phyloP scores from a whole-genome alignment of 2,329 filamentous ascomycete species.

The Lasiodiplodia hormozganensis region DNA sequence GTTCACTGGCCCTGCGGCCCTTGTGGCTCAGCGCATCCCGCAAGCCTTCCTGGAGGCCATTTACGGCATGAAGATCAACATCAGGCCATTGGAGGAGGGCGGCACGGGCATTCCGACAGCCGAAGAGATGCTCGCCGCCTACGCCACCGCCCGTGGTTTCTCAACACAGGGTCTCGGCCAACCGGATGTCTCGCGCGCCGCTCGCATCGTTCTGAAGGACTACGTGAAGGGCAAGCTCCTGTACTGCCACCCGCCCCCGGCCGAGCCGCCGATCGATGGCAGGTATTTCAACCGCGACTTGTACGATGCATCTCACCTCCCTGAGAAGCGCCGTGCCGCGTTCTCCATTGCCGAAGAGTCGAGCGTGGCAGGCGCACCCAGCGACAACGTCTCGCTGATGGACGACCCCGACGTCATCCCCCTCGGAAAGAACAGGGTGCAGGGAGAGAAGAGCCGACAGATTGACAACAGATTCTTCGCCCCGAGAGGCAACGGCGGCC shows the following conservation, averaged over 20 bases:
- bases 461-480: conserved; percentile 93
- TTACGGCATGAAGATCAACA: conserved; percentile 90
- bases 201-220: conserved; percentile 90
- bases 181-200: conserved; percentile 91
- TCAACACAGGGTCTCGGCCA: conserved; percentile 87
- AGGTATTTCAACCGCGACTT: conserved; percentile 86
- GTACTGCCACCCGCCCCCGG: conserved; percentile 86
- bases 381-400: conserved; percentile 50
- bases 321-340: conserved; percentile 76
- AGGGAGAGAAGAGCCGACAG: conserved; percentile 75
- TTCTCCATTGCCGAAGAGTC: conserved; percentile 57
- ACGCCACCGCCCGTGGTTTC: conserved; percentile 89
- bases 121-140: conserved; percentile 83
- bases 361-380: conserved; percentile 47
- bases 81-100: conserved; percentile 84
- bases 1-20: conserved; percentile 82
- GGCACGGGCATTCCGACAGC: conserved; percentile 87
- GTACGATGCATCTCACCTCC: conserved; percentile 83
- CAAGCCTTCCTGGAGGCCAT: conserved; percentile 88
- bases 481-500: conserved; percentile 66
- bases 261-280: conserved; percentile 68
- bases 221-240: conserved; percentile 96
- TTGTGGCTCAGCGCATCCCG: conserved; percentile 86
- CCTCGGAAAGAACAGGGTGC: conserved; percentile 40
- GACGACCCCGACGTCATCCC: conserved; percentile 60